Base-by-base conservation (phyloP, 2,329 filamentous ascomycete species). In the Chaetothyriales sp. region DNA sequence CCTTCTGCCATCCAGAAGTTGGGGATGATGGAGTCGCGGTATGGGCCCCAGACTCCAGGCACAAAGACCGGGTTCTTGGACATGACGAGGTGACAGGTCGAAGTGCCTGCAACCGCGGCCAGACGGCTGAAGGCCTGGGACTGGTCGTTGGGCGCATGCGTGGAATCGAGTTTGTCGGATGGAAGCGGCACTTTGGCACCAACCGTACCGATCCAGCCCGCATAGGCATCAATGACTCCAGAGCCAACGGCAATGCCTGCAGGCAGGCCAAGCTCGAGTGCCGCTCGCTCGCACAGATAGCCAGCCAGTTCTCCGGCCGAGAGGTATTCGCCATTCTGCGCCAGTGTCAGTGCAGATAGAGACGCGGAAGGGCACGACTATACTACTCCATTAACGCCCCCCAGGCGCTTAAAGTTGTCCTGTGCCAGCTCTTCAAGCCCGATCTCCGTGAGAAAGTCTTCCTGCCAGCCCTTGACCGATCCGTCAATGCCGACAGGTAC, bases 181-280 rank as follows among this genome's bases (percentile, higher is more conserved):
- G 76, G 74, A 15, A 93, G 77, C 58, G 87, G 78, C 60, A 95
- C 86, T 68, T 95, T 95, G 54, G 92, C 90, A 52, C 92, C 92
- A n/a, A 98, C 92, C 1, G 92, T 96, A 54, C 92, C 92, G 59
- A 98, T 92, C 92, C 92, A 98, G 57, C 92, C 92, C 53, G 92
- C 92, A 63, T 98, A 98, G 18, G 92, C 92, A 66, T 98, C 92
- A 63, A 98, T 98, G 57, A 98, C 92, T 66, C 89, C 89, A 63
- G 87, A 94, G 49, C 92, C 92, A 50, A 98, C 84, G 18, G 92
- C 87, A 59, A 95, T 92, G 42, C 89, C 90, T 18, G 83, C 75
- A 4, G 83, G 83, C 2, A 98, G 76, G 6, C 92, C 90, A 54
- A 98, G 79, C 57, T 95, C 84, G 46, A 74, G 69, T 15, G 84